A percentile compares a stretch with the other conserved stretches of the same genome.
phyloP scores from a whole-genome alignment of 2,329 filamentous ascomycete genomes.

The Paracoccidioides lutzii region DNA sequence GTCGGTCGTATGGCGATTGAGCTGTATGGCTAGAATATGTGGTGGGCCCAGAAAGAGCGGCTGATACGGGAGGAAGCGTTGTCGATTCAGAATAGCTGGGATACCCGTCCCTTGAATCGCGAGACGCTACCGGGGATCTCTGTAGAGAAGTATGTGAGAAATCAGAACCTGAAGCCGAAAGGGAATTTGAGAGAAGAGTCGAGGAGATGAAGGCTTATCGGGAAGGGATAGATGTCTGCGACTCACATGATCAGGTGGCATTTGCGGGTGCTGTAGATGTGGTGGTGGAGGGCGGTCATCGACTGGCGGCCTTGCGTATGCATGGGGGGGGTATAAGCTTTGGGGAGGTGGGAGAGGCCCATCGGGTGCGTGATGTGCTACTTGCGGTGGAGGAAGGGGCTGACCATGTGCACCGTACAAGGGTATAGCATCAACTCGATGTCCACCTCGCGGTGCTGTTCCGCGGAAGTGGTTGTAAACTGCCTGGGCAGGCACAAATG shows the following conservation, averaged over 20 bases:
- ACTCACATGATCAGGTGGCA: slow-evolving; percentile 37
- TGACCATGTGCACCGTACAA: slow-evolving; percentile 40
- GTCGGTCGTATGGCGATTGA: slow-evolving; percentile 27
- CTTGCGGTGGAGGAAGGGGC: slow-evolving; percentile 20
- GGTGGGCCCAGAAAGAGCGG: slow-evolving; percentile 30
- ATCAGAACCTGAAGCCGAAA: slow-evolving; percentile 15
- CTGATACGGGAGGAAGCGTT: slow-evolving; percentile 35
- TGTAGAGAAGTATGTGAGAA: slow-evolving; percentile 22
- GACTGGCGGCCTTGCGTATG: slow-evolving; percentile 23
- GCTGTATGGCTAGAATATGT: slow-evolving; percentile 29
- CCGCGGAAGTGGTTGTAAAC: slow-evolving; percentile 46
- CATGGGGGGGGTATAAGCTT: slow-evolving; percentile 27
- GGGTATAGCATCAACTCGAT: slow-evolving; percentile 25
- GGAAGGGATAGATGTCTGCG: slow-evolving; percentile 16
- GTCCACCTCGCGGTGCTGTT: slow-evolving; percentile 19
- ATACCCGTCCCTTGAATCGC: slow-evolving; percentile 32
- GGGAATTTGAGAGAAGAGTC: slow-evolving; percentile 12
- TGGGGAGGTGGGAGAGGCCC: slow-evolving; percentile 28
- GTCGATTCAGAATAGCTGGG: slow-evolving; percentile 37
- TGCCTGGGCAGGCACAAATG: slow-evolving; percentile 60
- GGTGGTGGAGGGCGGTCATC: slow-evolving; percentile 19
- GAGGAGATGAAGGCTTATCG: slow-evolving; percentile 9
- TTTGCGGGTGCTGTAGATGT: slow-evolving; percentile 26
- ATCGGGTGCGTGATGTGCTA: slow-evolving; percentile 15
- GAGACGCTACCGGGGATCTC: slow-evolving; percentile 27